Conservation (phyloP, 139 green algal genomes). For the Chlorella vulgaris region DNA sequence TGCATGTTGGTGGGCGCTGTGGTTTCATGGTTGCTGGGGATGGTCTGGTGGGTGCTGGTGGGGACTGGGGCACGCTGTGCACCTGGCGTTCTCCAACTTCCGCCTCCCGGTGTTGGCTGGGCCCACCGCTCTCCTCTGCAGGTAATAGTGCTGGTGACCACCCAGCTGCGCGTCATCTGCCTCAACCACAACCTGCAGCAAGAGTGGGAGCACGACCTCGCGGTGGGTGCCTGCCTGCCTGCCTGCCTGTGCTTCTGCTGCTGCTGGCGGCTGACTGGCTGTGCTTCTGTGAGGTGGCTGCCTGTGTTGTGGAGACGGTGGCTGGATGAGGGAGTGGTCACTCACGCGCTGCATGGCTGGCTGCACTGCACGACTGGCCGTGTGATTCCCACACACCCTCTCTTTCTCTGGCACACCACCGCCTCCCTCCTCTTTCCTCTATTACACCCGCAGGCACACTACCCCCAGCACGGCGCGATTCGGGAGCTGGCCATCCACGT, state of each 20-base stretch:
- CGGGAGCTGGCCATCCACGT: slow-evolving; percentile 85
- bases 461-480: slow-evolving; percentile 65
- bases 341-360: no score
- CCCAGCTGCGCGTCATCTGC: slow-evolving; percentile 77
- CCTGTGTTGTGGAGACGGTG: background rate
- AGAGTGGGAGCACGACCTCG: slow-evolving; percentile 78
- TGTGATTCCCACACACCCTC: no score
- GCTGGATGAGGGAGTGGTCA: background rate
- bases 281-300: background rate
- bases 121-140: slow-evolving; percentile 1
- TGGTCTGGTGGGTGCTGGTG: no score
- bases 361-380: no score
- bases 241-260: no score
- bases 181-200: slow-evolving; percentile 97
- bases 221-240: no score
- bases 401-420: no score
- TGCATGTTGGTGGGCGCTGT: no score
- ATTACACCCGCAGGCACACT: slow-evolving; percentile 36
- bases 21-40: no score
- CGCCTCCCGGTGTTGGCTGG: no score
- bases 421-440: background rate
- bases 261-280: background rate
- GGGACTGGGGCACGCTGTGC: no score
- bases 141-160: slow-evolving; percentile 92
- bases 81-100: background rate